These are phyloP conservation scores for Candida awuae DNA, from an alignment of 805 yeast genomes.

Conservation along the genomic window DNA sequence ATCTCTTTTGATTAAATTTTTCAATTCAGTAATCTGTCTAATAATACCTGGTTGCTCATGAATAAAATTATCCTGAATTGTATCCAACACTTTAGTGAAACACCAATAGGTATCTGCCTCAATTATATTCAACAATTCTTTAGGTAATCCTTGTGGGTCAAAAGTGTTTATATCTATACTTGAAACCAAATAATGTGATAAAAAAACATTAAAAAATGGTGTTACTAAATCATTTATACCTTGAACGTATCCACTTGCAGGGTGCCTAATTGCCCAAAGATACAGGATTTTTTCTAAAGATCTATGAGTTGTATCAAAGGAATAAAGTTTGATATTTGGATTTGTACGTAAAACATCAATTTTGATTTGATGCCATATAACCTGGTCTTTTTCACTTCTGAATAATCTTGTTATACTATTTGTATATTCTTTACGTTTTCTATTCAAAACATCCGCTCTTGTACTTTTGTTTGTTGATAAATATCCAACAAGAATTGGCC, in stretches of 20 bases:
- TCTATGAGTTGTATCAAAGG: slow-evolving; percentile 60
- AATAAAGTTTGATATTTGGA: slow-evolving; percentile 71
- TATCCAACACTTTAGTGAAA: slow-evolving; percentile 79
- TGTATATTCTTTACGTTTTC: slow-evolving; percentile 79
- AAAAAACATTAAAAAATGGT: slow-evolving; percentile 83
- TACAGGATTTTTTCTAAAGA: slow-evolving; percentile 76
- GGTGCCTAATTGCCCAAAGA: slow-evolving; percentile 94
- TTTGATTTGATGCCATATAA: slow-evolving; percentile 90
- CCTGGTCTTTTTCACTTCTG: slow-evolving; percentile 52
- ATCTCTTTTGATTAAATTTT: slow-evolving; percentile 69
- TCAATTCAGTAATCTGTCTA: slow-evolving; percentile 77
- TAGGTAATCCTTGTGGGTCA: slow-evolving; percentile 56
- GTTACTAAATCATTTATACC: slow-evolving; percentile 93
- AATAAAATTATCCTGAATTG: slow-evolving; percentile 92
- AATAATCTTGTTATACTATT: slow-evolving; percentile 69
- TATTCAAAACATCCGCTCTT: slow-evolving; percentile 55
- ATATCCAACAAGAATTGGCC: slow-evolving; percentile 89
- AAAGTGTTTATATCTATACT: slow-evolving; percentile 43
- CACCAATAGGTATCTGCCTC: slow-evolving; percentile 99
- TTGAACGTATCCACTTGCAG: slow-evolving; percentile 96
- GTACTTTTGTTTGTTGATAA: slow-evolving; percentile 79
- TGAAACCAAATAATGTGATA: slow-evolving; percentile 53
- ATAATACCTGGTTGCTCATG: slow-evolving; percentile 98
- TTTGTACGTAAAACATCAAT: slow-evolving; percentile 94
- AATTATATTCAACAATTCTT: slow-evolving; percentile 53